Base-by-base conservation (phyloP, 805 yeast species). In the Saturnispora besseyi region DNA sequence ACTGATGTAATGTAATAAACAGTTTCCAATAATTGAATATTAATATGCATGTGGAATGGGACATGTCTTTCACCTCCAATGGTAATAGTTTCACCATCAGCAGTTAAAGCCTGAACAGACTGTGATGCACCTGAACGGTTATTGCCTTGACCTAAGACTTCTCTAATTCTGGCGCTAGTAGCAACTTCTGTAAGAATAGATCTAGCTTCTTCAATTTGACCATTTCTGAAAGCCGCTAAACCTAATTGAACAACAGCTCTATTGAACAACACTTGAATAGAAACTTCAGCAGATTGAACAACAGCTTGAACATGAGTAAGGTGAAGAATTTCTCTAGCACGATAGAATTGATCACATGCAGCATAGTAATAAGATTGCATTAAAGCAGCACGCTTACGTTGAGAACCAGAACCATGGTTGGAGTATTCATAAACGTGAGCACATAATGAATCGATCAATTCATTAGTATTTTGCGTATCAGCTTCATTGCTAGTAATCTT, bases 31-130 rank as follows among this genome's bases (percentile, higher is more conserved):
- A 93, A 79, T 74, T 95, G 98, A 60, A 91, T 74, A 70, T 93
- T 93, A 68, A 93, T 91, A 71, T 93, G 99, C 86, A 88, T 89
- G 72, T 93, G 99, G 84, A 85, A 93, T 52, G 99, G 99, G 65
- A 93, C 75, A 65, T 89, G 78, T 65, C 90, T 82, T 62, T 85
- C 95, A 41, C 50, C 50, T 41, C 50, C 50, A 48, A 48, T 42
- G 8, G 50, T 48, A 31, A 48, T 33, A 37, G 50, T 48, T 43
- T 48, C 50, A 42, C 50, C 50, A 26, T 48, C 50, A 15, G 45
- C 41, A 24, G 46, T 42, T 36, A 48, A 41, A 10, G 37, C 50
- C 42, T 50, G 32, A 53, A 76, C 78, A 43, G 75, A 57, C 46
- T 64, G 48, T 64, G 72, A 71, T 60, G 76, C 78, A 69, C 89